A percentile compares a stretch with the other conserved stretches of the same genome.
Conservation (phyloP, 345 rosid genomes). For the Hypericum androsaemum region DNA sequence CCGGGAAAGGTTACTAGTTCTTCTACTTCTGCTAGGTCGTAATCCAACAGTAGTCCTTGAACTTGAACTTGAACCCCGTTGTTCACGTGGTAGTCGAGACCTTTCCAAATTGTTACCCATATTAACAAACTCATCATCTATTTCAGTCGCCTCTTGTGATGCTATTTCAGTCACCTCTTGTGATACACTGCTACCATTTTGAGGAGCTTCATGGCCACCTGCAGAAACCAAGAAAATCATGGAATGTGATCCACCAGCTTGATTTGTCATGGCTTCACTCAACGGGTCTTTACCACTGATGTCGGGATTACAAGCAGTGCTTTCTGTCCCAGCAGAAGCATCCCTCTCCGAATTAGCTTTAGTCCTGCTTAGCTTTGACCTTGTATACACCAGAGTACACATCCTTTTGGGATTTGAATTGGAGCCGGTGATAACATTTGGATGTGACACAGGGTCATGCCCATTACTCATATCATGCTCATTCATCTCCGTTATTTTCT, state of each 20-base stretch:
- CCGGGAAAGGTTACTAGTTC: conserved; percentile 43
- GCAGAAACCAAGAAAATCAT: conserved; percentile 24
- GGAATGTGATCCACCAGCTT: conserved; percentile 24
- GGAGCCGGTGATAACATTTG: conserved; percentile 3
- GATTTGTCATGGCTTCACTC: conserved; percentile 30
- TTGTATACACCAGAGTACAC: conserved; percentile 69
- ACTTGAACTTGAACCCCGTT: conserved; percentile 63
- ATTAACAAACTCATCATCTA: conserved; percentile 22
- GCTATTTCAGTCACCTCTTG: conserved; percentile 11
- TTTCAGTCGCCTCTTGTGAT: conserved; percentile 17
- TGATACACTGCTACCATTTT: conserved; percentile 11
- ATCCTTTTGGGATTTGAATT: conserved; percentile 43
- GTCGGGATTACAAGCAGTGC: conserved; percentile 27
- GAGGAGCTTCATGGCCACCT: conserved; percentile 16
- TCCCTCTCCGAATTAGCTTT: conserved; percentile 29
- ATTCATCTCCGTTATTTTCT: conserved; percentile 23
- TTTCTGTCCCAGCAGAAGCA: conserved; percentile 33
- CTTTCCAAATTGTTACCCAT: conserved; percentile 16
- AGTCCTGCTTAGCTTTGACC: conserved; percentile 48
- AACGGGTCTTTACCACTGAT: conserved; percentile 18
- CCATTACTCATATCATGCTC: conserved; percentile 18
- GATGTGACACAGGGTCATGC: conserved; percentile 1
- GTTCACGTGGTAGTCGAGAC: conserved; percentile 40
- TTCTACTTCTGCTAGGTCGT: conserved; percentile 83
- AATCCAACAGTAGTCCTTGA: conserved; percentile 54